Base-by-base conservation (phyloP, 768 basidiomycete genomes). In the Mycena galericulata region DNA sequence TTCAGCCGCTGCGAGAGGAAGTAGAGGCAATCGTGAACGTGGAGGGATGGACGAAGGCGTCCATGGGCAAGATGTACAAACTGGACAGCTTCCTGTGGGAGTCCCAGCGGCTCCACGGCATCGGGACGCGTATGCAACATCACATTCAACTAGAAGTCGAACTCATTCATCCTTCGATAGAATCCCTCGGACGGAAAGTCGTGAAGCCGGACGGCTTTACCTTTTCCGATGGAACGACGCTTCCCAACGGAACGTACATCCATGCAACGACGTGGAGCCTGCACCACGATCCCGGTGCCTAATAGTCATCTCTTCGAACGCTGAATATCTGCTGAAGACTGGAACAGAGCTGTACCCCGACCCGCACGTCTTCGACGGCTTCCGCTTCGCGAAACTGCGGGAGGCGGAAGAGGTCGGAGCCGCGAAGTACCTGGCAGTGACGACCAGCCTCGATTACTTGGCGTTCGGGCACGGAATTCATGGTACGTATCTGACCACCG, bases 61-160 rank as follows among this genome's bases (percentile, higher is more conserved):
- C 73, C 1, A 68, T 80, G 43, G 62, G 67, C 20, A 76, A 78
- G 49, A 76, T 83, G 75, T 73, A 75, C 73, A 75, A 77, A 59
- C 36, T 80, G 32, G 80, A 81, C 62, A 81, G 79, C 56, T 79
- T 81, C 65, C 47, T 80, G 29, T 74, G 75, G 49, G 80, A 80
- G 45, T 75, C 76, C 2, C 72, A 75, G 59, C 69, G 79, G 20
- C 46, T 73, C 36, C 72, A 74, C 20, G 77, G 79, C 0, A 68
- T 77, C 29, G 74, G 70, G n/a, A 61, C 71, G 17, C 47, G 79
- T 80, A 64, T 10, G 79, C 70, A 12, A 11, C 43, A 2, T 22
- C 7, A 29, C 14, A 12, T 3, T 38, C 4, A 18, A 15, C 3
- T n/a, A 29, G 17, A 20, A 17, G 34, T 34, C 7, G 26, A 36